These are phyloP conservation scores for Coemansia sp. DNA, from an alignment of 192 early-diverging fungal genomes.

Conservation along the genomic window DNA sequence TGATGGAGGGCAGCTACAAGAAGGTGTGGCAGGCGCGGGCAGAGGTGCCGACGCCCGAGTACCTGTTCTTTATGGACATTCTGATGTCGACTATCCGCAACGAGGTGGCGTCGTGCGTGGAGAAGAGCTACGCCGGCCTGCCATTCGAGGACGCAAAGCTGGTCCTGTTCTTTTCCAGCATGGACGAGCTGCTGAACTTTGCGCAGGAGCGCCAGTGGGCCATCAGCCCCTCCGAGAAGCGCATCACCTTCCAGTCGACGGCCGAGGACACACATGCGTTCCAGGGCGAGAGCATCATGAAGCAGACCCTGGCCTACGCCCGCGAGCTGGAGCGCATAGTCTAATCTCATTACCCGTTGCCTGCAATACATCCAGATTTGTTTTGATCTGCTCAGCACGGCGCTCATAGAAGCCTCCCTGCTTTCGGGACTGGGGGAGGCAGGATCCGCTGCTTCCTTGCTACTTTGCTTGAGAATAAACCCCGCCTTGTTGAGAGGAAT, in stretches of 20 bases:
- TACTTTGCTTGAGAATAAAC: too few species aligned
- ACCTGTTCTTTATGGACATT: conserved; percentile 90
- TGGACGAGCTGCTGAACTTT: conserved; percentile 79
- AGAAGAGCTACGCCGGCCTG: conserved; percentile 85
- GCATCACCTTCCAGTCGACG: conserved; percentile 71
- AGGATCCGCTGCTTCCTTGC: too few species aligned
- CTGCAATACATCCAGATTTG: too few species aligned
- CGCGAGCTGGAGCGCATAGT: conserved; percentile 95
- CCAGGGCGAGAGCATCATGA: conserved; percentile 77
- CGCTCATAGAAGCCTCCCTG: too few species aligned
- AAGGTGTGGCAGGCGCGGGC: conserved; percentile 89
- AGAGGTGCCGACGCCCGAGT: conserved; percentile 88
- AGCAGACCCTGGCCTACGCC: conserved; percentile 82
- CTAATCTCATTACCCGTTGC: too few species aligned
- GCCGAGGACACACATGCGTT: conserved; percentile 63
- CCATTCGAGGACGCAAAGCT: conserved; percentile 86
- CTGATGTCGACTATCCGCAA: conserved; percentile 89
- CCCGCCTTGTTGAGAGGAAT: conserved; percentile 8
- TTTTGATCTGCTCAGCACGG: too few species aligned
- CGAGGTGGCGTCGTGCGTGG: conserved; percentile 92
- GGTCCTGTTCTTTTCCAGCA: conserved; percentile 81
- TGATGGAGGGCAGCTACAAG: conserved; percentile 98
- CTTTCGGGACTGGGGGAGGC: too few species aligned
- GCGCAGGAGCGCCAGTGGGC: conserved; percentile 83
- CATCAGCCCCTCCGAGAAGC: conserved; percentile 69